Evolutionary conservation across 179 eudicot genomes (phyloP).

Genomic region (Nepenthes alata): DNA sequence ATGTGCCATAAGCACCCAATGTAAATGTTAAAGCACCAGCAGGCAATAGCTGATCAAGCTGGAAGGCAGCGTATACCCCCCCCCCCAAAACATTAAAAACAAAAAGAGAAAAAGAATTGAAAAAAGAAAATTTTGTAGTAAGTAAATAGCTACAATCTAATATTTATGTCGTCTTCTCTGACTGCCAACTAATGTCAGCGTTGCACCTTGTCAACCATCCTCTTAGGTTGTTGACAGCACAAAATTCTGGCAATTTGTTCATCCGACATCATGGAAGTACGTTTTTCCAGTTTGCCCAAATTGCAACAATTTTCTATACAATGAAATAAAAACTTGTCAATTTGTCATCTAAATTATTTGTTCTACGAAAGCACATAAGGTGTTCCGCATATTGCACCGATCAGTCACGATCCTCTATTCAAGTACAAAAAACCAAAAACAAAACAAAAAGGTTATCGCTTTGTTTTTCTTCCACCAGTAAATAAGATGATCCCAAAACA

Average conservation of each 20-base stretch:
- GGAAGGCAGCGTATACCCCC: too few species aligned
- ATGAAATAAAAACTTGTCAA: conserved; percentile 1
- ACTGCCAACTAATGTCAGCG: too few species aligned
- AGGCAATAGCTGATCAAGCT: too few species aligned
- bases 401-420: background rate
- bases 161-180: too few species aligned
- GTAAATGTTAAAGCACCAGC: too few species aligned
- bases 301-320: background rate
- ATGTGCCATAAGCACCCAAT: too few species aligned
- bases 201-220: background rate
- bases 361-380: conserved; percentile 1
- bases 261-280: background rate
- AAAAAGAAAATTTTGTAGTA: too few species aligned
- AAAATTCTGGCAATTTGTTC: background rate
- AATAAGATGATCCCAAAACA: background rate
- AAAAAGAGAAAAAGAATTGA: too few species aligned
- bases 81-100: too few species aligned
- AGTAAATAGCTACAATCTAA: too few species aligned
- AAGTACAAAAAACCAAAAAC: too few species aligned
- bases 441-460: background rate
- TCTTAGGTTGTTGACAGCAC: background rate
- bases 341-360: background rate
- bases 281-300: background rate
- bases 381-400: conserved; percentile 5
- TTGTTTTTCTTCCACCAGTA: background rate